A percentile compares a stretch with the other conserved stretches of the same genome.
Evolutionary conservation across 2,329 filamentous ascomycete species (phyloP).

Genomic region (Trichophyton simii): DNA sequence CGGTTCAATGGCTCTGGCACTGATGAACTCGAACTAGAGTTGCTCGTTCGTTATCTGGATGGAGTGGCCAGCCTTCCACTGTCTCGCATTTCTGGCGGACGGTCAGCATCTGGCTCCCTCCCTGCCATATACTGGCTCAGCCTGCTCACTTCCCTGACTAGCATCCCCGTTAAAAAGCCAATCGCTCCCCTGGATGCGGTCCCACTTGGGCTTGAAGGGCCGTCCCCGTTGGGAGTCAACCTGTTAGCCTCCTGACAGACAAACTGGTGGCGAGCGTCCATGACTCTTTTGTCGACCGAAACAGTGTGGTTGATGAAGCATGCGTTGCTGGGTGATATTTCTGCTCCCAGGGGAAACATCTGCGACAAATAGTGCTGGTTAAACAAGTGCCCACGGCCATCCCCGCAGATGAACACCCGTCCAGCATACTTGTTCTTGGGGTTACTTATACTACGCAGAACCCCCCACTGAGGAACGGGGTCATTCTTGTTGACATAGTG

Average conservation of each 20-base stretch:
- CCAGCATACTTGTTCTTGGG: slow-evolving; percentile 39
- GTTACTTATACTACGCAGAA: slow-evolving; percentile 53
- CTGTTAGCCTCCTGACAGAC: neutral
- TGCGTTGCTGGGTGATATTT: neutral
- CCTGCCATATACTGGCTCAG: slow-evolving; percentile 16
- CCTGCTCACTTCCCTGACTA: slow-evolving; percentile 13
- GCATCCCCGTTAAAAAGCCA: slow-evolving; percentile 3
- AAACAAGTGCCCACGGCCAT: slow-evolving; percentile 30
- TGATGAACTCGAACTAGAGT: neutral
- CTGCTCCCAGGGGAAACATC: slow-evolving; percentile 28
- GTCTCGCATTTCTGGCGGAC: neutral
- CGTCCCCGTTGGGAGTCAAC: neutral
- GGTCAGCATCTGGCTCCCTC: slow-evolving; percentile 16
- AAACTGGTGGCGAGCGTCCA: slow-evolving; percentile 4
- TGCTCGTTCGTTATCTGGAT: neutral
- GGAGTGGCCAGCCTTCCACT: neutral
- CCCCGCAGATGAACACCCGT: slow-evolving; percentile 34
- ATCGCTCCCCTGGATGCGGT: neutral
- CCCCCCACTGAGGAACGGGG: slow-evolving; percentile 62
- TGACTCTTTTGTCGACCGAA: slow-evolving; percentile 6
- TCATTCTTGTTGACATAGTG: slow-evolving; percentile 67
- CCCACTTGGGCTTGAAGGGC: neutral
- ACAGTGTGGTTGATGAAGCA: slow-evolving; percentile 11
- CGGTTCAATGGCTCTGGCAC: neutral
- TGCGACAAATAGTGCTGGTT: slow-evolving; percentile 35